Conservation (phyloP, 345 rosid species). For the Bruguiera sexangula region DNA sequence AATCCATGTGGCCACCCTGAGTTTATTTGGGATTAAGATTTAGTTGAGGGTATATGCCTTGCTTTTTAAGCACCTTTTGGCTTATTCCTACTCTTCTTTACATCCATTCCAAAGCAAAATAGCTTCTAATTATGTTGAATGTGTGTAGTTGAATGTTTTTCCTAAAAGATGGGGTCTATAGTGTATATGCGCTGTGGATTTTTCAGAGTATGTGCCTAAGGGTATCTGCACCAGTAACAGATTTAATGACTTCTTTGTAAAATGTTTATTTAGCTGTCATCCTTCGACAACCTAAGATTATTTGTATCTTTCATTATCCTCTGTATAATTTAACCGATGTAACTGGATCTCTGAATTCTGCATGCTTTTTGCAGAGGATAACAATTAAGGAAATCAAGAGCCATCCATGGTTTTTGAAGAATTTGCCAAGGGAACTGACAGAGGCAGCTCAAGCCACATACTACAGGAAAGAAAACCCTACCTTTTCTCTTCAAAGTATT, state of each 20-base stretch:
- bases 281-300: not conserved
- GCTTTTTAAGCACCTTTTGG: too few relatives aligned
- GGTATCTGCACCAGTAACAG: not conserved
- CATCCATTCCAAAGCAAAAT: not conserved
- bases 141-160: not conserved
- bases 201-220: not conserved
- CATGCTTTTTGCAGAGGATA: conserved; percentile 21
- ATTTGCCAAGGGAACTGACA: conserved; percentile 77
- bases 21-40: too few relatives aligned
- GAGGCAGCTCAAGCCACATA: conserved; percentile 76
- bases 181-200: not conserved
- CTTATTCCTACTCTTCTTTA: not conserved
- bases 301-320: not conserved
- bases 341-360: not conserved
- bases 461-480: conserved; percentile 66
- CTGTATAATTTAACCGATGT: not conserved
- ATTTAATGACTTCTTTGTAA: not conserved
- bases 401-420: conserved; percentile 96
- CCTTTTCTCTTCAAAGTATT: conserved; percentile 69
- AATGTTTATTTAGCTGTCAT: not conserved
- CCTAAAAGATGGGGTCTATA: not conserved
- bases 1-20: too few relatives aligned
- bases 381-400: conserved; percentile 26
- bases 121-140: not conserved
- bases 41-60: too few relatives aligned